A percentile compares a stretch with the other conserved stretches of the same genome.
These are phyloP conservation scores for Lasiosphaeria miniovina DNA, from an alignment of 495 filamentous ascomycete genomes.

Conservation along the genomic window DNA sequence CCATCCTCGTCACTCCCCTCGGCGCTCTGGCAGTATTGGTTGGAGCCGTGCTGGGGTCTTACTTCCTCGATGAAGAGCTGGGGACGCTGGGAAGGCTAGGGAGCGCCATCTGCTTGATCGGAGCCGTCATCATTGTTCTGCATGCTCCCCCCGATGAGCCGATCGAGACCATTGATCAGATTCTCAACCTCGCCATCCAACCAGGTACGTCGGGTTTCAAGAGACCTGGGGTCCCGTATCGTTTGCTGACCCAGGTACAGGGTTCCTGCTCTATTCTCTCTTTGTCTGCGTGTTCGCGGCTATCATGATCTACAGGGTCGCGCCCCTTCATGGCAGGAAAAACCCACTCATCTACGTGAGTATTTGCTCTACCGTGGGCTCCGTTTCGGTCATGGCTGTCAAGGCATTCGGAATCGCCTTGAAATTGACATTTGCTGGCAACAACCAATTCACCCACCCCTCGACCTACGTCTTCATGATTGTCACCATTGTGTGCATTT, in stretches of 20 bases:
- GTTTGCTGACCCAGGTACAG: conserved; percentile 47
- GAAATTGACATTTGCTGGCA: conserved; percentile 83
- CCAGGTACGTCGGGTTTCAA: conserved; percentile 59
- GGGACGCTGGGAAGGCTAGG: conserved; percentile 89
- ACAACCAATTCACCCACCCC: conserved; percentile 91
- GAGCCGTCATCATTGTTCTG: conserved; percentile 94
- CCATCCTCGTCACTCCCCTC: conserved; percentile 92
- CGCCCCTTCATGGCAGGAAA: conserved; percentile 83
- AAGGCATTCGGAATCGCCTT: conserved; percentile 97
- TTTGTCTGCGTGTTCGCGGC: conserved; percentile 75
- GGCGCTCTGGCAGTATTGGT: conserved; percentile 93
- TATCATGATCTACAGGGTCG: conserved; percentile 94
- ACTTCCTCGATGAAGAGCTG: conserved; percentile 85
- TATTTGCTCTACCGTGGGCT: conserved; percentile 95
- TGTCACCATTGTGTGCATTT: conserved; percentile 84
- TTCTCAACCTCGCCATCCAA: conserved; percentile 81
- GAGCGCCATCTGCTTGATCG: conserved; percentile 93
- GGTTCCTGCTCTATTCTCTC: conserved; percentile 80
- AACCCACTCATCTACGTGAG: conserved; percentile 95
- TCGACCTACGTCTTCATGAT: conserved; percentile 97
- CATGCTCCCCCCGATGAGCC: conserved; percentile 94
- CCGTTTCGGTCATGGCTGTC: conserved; percentile 95
- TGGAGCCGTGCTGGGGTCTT: conserved; percentile 89
- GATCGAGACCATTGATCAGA: conserved; percentile 81
- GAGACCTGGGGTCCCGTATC: background rate